These are phyloP conservation scores for Musa itinerans DNA, from an alignment of 176 grass and related monocot species.

Conservation along the genomic window DNA sequence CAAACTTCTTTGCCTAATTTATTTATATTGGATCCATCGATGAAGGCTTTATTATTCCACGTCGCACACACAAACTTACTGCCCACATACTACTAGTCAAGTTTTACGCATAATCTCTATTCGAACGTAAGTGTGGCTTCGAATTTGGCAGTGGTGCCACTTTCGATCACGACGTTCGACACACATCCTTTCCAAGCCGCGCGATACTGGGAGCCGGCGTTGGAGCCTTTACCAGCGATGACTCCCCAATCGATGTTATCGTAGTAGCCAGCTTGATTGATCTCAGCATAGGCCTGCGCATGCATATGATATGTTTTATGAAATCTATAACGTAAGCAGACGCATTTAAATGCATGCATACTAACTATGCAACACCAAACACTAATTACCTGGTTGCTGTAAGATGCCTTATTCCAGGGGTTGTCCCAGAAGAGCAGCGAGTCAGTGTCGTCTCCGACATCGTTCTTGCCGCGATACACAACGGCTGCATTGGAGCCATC, in stretches of 20 bases:
- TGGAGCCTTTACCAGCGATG: background rate
- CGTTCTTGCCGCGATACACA: background rate
- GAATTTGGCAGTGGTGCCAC: background rate
- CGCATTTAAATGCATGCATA: background rate
- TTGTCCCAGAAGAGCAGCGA: background rate
- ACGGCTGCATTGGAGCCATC: background rate
- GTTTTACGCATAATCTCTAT: too few species aligned
- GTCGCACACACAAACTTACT: too few species aligned
- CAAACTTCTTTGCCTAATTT: too few species aligned
- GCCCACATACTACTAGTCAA: too few species aligned
- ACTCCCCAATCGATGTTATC: background rate
- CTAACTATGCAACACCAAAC: background rate
- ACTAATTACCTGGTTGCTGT: background rate
- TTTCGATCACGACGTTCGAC: background rate
- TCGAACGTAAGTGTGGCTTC: background rate
- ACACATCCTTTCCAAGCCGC: background rate
- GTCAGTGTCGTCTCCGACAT: background rate
- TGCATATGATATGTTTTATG: background rate
- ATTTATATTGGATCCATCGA: too few species aligned
- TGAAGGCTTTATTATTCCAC: too few species aligned
- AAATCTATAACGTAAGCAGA: background rate
- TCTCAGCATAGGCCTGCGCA: background rate
- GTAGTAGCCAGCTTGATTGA: background rate
- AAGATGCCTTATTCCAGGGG: background rate
- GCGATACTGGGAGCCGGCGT: background rate